Evolutionary conservation across 768 basidiomycete species (phyloP), one percentile per base, ranked within the genome.

Genomic region (Pulveroboletus ravenelii): DNA sequence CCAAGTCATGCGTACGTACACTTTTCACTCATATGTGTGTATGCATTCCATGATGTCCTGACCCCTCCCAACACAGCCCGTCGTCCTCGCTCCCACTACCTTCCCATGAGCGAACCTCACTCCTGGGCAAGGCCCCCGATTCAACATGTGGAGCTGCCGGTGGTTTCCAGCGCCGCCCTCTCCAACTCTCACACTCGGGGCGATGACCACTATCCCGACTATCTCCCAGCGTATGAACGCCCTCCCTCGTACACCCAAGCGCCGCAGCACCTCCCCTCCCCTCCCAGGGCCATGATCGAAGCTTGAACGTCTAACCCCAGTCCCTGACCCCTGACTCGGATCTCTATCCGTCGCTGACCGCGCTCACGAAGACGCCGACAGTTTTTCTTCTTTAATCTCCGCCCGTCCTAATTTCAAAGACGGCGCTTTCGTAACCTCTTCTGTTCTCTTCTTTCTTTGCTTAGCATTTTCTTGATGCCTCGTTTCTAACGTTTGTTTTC

Each of bases 231-330:
- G 0, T 57, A 60, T 18, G 52, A 12, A 1, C 39, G 32, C 10
- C 61, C 49, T 39, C 61, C 61, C 2, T 15, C 58, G 6, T 61
- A 61, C 29, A 4, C 36, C 5, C 30, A 34, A 23, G 3, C 17
- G 20, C 32, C 17, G 7, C 41, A 51, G 18, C 15, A 27, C 27
- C 30, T 13, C n/a, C 30, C 6, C 20, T 6, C n/a, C 6, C 55
- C 48, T 3, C 52, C 50, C 0, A 31, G 27, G 34, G 59, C 46
- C 29, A 39, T 43, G 7, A 32, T 41, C 9, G 43, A 31, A 42
- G 18, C 25, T 13, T 58, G 8, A 45, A 23, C 20, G 20, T 23
- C 20, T 4, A 23, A 23, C 20, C 20, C n/a, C n/a, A n/a, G n/a
- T 29, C 18, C 27, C 36, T 30, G 17, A 17, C 31, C 10, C 10